Conservation (phyloP, 345 rosid species). For the Salix brachista region DNA sequence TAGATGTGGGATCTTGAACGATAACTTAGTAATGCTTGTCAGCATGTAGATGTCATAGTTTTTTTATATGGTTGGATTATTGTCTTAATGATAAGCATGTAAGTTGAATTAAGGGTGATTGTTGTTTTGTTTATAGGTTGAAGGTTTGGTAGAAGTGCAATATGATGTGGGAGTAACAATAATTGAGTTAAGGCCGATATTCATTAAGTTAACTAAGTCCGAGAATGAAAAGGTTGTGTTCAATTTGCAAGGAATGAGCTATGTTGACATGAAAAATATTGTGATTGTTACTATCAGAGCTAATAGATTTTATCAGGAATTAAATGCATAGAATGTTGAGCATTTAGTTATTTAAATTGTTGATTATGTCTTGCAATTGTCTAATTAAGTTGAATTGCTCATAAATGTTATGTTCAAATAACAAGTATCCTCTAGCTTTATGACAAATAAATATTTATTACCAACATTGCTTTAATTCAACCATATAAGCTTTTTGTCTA, state of each 20-base stretch:
- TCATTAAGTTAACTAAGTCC: slow-evolving; percentile 83
- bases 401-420: not conserved
- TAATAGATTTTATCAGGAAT: too few species aligned
- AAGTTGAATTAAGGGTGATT: slow-evolving; percentile 6
- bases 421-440: too few species aligned
- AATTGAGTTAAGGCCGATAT: slow-evolving; percentile 86
- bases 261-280: slow-evolving; percentile 77
- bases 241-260: slow-evolving; percentile 68
- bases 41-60: slow-evolving; percentile 47
- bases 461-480: not conserved
- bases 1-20: slow-evolving; percentile 79
- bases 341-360: slow-evolving; percentile 76
- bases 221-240: slow-evolving; percentile 86
- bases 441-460: slow-evolving; percentile 7
- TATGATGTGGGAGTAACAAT: slow-evolving; percentile 97
- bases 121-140: slow-evolving; percentile 51
- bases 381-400: slow-evolving; percentile 1
- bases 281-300: too few species aligned
- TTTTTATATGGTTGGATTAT: not conserved
- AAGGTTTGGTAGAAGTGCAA: slow-evolving; percentile 84
- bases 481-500: not conserved
- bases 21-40: slow-evolving; percentile 86
- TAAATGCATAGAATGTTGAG: slow-evolving; percentile 82
- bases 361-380: not conserved
- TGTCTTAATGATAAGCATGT: not conserved